Evolutionary conservation across 176 grass and related monocot genomes (phyloP).

Genomic region (Avena eriantha): DNA sequence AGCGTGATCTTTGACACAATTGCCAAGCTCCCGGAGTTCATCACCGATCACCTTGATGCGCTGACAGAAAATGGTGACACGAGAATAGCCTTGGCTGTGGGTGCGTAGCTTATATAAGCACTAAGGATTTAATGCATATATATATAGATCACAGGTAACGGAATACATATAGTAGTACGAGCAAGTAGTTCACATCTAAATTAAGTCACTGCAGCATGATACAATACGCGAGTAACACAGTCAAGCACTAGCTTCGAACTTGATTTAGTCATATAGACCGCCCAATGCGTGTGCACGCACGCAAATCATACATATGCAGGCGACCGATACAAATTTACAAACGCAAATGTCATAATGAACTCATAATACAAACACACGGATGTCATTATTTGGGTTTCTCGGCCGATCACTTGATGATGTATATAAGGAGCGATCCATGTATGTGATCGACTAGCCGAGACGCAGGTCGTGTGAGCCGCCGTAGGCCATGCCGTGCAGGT

Average conservation of each 20-base stretch:
- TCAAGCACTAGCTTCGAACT: too few species aligned
- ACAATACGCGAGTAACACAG: neutral
- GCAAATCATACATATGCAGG: neutral
- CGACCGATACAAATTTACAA: neutral
- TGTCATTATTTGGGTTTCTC: neutral
- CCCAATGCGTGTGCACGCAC: neutral
- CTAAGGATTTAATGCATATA: too few species aligned
- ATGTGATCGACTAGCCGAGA: constrained; percentile 50
- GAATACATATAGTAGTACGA: too few species aligned
- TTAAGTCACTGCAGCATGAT: neutral
- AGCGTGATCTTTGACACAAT: too few species aligned
- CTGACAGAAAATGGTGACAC: too few species aligned
- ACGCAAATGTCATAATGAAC: neutral
- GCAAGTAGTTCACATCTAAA: too few species aligned
- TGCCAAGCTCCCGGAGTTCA: too few species aligned
- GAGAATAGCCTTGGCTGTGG: too few species aligned
- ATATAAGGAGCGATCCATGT: neutral
- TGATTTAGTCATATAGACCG: too few species aligned
- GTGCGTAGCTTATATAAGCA: too few species aligned
- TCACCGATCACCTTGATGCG: too few species aligned
- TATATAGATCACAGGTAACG: too few species aligned
- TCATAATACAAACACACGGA: neutral
- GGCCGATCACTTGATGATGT: neutral
- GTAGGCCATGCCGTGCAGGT: constrained; percentile 84
- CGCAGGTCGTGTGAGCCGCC: constrained; percentile 79